Evolutionary conservation across 148 eudicot species (phyloP).

Genomic region (Rhododendron ovatum): DNA sequence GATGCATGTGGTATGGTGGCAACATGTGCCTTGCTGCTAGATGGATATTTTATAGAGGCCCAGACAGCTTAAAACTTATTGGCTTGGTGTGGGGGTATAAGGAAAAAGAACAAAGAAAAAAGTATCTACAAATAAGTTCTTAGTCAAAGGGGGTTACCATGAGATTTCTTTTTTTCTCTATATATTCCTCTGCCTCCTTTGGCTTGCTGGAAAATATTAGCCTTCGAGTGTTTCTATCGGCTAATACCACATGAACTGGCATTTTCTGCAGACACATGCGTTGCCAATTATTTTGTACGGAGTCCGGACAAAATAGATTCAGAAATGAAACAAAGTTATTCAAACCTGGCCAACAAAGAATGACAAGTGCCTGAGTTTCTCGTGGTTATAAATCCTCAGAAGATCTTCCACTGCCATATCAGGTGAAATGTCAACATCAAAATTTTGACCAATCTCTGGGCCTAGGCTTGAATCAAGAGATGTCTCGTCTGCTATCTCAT

Average conservation of each 20-base stretch:
- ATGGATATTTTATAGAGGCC: background rate
- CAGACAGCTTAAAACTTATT: background rate
- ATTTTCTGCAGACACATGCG: slow-evolving; percentile 46
- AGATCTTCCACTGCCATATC: slow-evolving; percentile 86
- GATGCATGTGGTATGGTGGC: background rate
- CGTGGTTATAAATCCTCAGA: slow-evolving; percentile 70
- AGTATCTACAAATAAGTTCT: background rate
- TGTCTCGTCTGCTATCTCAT: slow-evolving; percentile 26
- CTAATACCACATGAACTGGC: slow-evolving; percentile 60
- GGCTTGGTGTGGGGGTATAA: background rate
- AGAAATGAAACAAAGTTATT: slow-evolving; percentile 6
- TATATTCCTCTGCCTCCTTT: slow-evolving; percentile 69
- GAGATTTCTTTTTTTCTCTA: slow-evolving; percentile 68
- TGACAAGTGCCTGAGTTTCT: slow-evolving; percentile 75
- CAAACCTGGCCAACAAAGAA: slow-evolving; percentile 94
- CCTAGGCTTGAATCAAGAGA: slow-evolving; percentile 29
- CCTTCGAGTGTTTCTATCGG: slow-evolving; percentile 67
- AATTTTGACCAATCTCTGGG: slow-evolving; percentile 25
- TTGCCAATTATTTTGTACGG: background rate
- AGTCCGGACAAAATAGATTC: background rate
- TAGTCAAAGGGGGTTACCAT: slow-evolving; percentile 47
- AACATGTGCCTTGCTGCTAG: background rate
- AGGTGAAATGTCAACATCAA: slow-evolving; percentile 40
- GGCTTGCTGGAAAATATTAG: slow-evolving; percentile 74
- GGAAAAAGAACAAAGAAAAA: background rate